Base-by-base conservation (phyloP, 169 alveolate species). In the Babesia microti region DNA sequence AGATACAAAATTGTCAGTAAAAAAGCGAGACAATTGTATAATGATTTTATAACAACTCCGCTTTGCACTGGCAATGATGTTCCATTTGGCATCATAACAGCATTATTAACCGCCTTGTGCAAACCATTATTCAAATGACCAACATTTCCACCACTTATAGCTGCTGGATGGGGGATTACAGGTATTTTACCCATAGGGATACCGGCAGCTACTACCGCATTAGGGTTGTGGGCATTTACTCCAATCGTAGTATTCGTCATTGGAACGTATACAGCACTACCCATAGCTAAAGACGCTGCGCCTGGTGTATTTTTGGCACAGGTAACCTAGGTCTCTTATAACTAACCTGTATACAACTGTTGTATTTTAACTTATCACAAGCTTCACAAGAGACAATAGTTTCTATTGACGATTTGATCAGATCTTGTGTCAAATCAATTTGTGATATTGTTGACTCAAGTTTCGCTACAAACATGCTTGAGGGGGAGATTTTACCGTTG, bases 311-410 rank as follows among this genome's bases (percentile, higher is more conserved):
- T 4, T 32, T 17, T 12, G 54, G 59, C 0, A 24, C 17, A 3
- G 24, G 17, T 6, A 54, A 30, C 42, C 15, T 27, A 33, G 32
- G 24, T 24, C 55, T 33, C 27, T 36, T 29, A 44, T 70, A 65
- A 22, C 23, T 49, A 7, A 65, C 29, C 63, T 65, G 76, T n/a
- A 65, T 58, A 29, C 76, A 65, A n/a, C 70, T 54, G 41, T 36
- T 45, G 26, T 18, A 44, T 9, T 55, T 27, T 0, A 65, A 28
- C 12, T 18, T 32, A 11, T 55, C 58, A n/a, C 54, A 41, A 6
- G 43, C 41, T n/a, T 54, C 15, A 22, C 56, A 46, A 9, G 39
- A 54, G 12, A 49, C 56, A 33, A 54, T 33, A 23, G 45, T 34
- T 28, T 33, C 29, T 23, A 65, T n/a, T 14, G 56, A 28, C 35